These are phyloP conservation scores for Pyrus hybrid DNA, from an alignment of 331 rosid genomes.

Conservation along the genomic window DNA sequence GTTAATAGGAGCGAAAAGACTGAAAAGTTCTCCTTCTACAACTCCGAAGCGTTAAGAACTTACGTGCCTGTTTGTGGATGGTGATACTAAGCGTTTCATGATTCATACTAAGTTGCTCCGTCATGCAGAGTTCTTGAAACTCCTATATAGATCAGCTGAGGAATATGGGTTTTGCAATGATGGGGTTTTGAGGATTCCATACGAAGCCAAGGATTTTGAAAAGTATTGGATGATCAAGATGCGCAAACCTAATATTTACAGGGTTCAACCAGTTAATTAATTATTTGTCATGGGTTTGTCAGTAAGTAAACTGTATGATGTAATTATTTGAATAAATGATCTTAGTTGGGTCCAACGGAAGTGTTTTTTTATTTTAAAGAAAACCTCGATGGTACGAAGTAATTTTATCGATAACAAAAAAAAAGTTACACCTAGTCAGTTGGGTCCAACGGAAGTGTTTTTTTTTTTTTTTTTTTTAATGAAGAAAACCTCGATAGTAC, in stretches of 20 bases:
- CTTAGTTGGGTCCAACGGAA: too few relatives aligned
- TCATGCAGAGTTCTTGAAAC: constrained; percentile 32
- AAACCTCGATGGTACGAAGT: too few relatives aligned
- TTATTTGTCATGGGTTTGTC: too few relatives aligned
- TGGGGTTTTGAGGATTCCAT: constrained; percentile 42
- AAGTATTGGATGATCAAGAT: constrained; percentile 24
- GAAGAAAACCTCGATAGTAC: too few relatives aligned
- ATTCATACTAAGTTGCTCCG: constrained; percentile 19
- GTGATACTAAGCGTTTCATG: constrained; percentile 21
- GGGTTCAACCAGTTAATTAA: constrained; percentile 1
- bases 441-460: too few relatives aligned
- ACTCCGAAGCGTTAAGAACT: constrained; percentile 28
- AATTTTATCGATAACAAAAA: too few relatives aligned
- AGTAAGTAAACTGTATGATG: too few relatives aligned
- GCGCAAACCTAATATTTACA: constrained; percentile 18
- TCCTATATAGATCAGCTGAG: constrained; percentile 29
- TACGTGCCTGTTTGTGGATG: constrained; percentile 35
- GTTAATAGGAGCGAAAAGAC: constrained; percentile 5
- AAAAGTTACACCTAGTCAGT: too few relatives aligned
- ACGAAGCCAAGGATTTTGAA: constrained; percentile 42
- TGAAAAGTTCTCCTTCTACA: constrained; percentile 6
- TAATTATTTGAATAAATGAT: too few relatives aligned
- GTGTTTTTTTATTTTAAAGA: too few relatives aligned
- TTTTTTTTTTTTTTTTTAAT: too few relatives aligned
- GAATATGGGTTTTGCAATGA: constrained; percentile 37